Base-by-base conservation (phyloP, 129 eudicot species). In the Pseudognaphalium luteoalbum region DNA sequence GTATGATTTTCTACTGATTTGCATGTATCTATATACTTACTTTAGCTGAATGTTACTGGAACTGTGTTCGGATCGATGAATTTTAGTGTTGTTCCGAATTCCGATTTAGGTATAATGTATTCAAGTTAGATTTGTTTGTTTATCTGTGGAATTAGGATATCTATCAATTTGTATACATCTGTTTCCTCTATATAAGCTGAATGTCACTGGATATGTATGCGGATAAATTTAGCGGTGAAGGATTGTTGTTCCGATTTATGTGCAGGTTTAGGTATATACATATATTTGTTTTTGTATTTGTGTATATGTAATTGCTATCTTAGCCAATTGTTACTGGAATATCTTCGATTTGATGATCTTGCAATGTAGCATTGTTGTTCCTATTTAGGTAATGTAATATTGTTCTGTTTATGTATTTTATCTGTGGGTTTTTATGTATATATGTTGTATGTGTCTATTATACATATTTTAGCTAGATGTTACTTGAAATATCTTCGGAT, bases 1-100 rank as follows among this genome's bases (percentile, higher is more conserved):
- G 86, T 82, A 70, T 74, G 64, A 66, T 80, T 57, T 5, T 37
- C 60, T 76, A 56, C 59, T 35, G 37, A 30, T 20, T 19, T 57
- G 19, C 15, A n/a, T 57, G 14, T 20, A 16, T 19, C 29, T 57
- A 7, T 57, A 19, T 3, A 12, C 21, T 63, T 63, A 14, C 4
- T 63, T 30, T 63, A 57, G 28, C 68, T 63, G 42, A 63, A 63
- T 63, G n/a, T 29, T 29, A 63, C 19, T 63, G 35, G 17, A 63
- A 32, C 4, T 63, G 68, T 63, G 12, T 29, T 63, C 1, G 39
- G 37, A 25, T 28, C 9, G 7, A 22, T 62, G 3, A 11, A 62
- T 22, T 28, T 41, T 59, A 10, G n/a, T 8, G 39, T 4, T 14
- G 14, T 47, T 47, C n/a, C 17, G 16, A 44, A 12, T 61, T 61